A percentile compares a stretch with the other conserved stretches of the same genome.
phyloP scores from a whole-genome alignment of 202 grass and related monocot species.

The Carex sylvatica region DNA sequence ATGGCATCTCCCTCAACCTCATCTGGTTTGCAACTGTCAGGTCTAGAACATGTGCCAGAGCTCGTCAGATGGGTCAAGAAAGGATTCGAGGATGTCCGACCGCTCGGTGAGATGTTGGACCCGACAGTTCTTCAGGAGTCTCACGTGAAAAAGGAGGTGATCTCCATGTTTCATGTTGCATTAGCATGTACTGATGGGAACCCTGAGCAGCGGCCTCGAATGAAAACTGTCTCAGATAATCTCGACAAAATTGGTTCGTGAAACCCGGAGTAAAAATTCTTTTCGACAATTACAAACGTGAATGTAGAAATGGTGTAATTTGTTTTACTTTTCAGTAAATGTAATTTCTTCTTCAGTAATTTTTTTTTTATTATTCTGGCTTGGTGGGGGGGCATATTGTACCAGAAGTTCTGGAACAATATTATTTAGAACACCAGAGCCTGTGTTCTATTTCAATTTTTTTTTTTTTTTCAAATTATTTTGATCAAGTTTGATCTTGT shows the following conservation, averaged over 20 bases:
- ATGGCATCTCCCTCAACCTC: constrained; percentile 41
- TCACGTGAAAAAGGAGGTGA: constrained; percentile 57
- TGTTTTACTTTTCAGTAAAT: constrained; percentile 5
- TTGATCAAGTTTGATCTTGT: constrained; percentile 30
- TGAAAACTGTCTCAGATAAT: constrained; percentile 68
- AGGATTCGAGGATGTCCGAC: constrained; percentile 56
- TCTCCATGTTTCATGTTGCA: constrained; percentile 63
- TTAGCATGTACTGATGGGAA: constrained; percentile 49
- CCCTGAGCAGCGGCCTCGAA: constrained; percentile 53
- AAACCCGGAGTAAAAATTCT: constrained; percentile 2
- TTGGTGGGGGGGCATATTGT: neutral
- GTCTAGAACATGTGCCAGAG: constrained; percentile 36
- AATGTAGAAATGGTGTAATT: constrained; percentile 16
- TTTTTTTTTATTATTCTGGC: constrained; percentile 18
- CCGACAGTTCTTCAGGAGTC: constrained; percentile 39
- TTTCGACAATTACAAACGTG: neutral
- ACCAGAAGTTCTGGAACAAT: neutral
- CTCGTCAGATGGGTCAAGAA: constrained; percentile 61
- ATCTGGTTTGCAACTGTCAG: constrained; percentile 25
- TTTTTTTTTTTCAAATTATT: constrained; percentile 14
- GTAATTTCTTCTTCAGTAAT: constrained; percentile 17
- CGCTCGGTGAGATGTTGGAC: constrained; percentile 61
- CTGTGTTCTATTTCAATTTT: neutral
- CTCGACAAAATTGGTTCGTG: constrained; percentile 60
- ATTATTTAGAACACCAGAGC: constrained; percentile 13